A percentile compares a stretch with the other conserved stretches of the same genome.
phyloP scores from a whole-genome alignment of 306 rosid species.

The Lithocarpus polystachyus region DNA sequence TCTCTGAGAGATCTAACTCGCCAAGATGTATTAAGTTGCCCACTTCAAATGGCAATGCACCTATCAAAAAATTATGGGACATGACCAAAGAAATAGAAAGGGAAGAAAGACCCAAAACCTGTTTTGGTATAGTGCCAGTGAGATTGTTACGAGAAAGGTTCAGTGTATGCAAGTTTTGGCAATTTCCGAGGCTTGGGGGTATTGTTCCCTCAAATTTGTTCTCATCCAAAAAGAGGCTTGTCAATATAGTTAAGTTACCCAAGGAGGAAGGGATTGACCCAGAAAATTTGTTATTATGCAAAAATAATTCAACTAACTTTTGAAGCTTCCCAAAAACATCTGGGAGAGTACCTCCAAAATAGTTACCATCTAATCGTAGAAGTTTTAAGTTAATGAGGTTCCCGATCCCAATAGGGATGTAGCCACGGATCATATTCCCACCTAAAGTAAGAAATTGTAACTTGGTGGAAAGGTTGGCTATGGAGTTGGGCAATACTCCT shows the following conservation, averaged over 20 bases:
- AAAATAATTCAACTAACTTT: constrained; percentile 10
- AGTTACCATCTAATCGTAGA: constrained; percentile 28
- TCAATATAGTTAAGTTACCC: constrained; percentile 37
- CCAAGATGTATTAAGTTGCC: constrained; percentile 19
- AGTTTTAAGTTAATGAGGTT: constrained; percentile 18
- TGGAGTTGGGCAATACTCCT: constrained; percentile 30
- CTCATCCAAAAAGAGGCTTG: constrained; percentile 1
- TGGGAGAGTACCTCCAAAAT: constrained; percentile 23
- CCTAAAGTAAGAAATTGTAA: constrained; percentile 3
- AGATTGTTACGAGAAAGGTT: constrained; percentile 37
- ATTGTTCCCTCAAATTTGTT: constrained; percentile 38
- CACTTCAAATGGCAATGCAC: constrained; percentile 35
- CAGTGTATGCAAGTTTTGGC: constrained; percentile 6
- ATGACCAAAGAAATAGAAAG: constrained; percentile 31
- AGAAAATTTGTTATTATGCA: constrained; percentile 27
- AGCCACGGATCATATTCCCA: constrained; percentile 21
- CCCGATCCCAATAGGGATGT: constrained; percentile 30
- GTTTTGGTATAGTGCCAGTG: constrained; percentile 34
- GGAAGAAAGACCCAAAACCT: constrained; percentile 33
- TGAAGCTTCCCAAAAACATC: constrained; percentile 29
- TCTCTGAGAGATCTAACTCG: constrained; percentile 26
- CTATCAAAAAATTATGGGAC: constrained; percentile 33
- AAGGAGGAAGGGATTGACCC: constrained; percentile 35
- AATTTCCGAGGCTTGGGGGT: constrained; percentile 39
- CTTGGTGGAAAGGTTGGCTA: constrained; percentile 29